These are phyloP conservation scores for Tetrapisispora iriomotensis DNA, from an alignment of 805 yeast genomes.

Conservation along the genomic window DNA sequence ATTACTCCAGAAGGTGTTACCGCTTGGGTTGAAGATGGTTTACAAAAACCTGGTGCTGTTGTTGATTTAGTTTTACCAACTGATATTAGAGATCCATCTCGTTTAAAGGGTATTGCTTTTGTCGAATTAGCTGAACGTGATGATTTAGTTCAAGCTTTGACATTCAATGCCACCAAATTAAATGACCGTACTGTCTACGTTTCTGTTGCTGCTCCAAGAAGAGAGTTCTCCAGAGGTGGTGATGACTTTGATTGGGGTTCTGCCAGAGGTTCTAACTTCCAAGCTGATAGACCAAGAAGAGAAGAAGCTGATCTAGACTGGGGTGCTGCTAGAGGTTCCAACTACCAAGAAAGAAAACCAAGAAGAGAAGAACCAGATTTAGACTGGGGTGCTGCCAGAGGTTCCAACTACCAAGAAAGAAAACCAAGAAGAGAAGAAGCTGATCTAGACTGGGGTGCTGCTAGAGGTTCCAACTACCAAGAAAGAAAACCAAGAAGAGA, in stretches of 20 bases:
- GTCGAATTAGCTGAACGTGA: slow-evolving; percentile 72
- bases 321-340: slow-evolving; percentile 43
- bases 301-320: slow-evolving; percentile 39
- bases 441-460: slow-evolving; percentile 51
- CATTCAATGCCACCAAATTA: slow-evolving; percentile 57
- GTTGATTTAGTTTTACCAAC: slow-evolving; percentile 62
- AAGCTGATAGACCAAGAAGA: slow-evolving; percentile 22
- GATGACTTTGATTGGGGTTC: slow-evolving; percentile 41
- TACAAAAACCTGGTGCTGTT: slow-evolving; percentile 45
- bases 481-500: slow-evolving; percentile 25
- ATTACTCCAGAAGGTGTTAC: slow-evolving; percentile 53
- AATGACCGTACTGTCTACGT: slow-evolving; percentile 62
- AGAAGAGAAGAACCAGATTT: slow-evolving; percentile 30
- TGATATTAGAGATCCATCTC: slow-evolving; percentile 50
- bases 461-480: slow-evolving; percentile 31
- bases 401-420: slow-evolving; percentile 29
- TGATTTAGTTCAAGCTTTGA: slow-evolving; percentile 64
- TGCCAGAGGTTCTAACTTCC: slow-evolving; percentile 29
- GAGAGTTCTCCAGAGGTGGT: slow-evolving; percentile 33
- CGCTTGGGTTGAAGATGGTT: slow-evolving; percentile 49
- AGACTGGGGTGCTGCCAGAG: slow-evolving; percentile 29
- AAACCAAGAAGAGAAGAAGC: slow-evolving; percentile 35
- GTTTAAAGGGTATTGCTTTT: slow-evolving; percentile 81
- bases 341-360: slow-evolving; percentile 27
- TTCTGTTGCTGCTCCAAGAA: slow-evolving; percentile 70